Evolutionary conservation across 352 stramenopile species (phyloP).

Genomic region (Phytophthora sansomeana): DNA sequence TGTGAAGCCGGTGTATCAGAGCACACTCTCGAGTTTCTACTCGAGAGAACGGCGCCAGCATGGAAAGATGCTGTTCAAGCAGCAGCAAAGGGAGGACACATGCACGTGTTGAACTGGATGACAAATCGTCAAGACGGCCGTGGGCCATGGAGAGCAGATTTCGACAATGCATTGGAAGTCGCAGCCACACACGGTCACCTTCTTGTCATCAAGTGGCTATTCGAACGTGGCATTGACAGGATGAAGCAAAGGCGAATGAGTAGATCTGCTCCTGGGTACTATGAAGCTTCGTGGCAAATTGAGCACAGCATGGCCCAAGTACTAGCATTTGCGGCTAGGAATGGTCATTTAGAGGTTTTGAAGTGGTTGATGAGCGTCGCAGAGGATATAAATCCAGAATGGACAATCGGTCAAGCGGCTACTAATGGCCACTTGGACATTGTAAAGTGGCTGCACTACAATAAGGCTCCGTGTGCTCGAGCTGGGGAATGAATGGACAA

Average conservation of each 20-base stretch:
- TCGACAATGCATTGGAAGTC: neutral
- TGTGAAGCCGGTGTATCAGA: constrained; percentile 4
- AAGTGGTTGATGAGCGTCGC: constrained; percentile 5
- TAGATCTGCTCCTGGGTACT: neutral
- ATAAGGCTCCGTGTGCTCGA: neutral
- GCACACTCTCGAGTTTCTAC: constrained; percentile 6
- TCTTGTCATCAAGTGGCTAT: constrained; percentile 6
- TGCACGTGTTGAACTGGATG: constrained; percentile 21
- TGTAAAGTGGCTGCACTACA: neutral
- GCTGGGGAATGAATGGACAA: neutral
- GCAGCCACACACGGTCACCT: constrained; percentile 16
- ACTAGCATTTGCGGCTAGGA: neutral
- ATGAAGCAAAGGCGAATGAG: neutral
- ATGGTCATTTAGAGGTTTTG: constrained; percentile 12
- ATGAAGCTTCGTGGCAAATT: neutral
- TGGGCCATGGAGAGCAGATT: constrained; percentile 12
- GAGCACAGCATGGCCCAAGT: neutral
- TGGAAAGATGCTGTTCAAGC: constrained; percentile 1
- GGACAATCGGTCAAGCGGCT: neutral
- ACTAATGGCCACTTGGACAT: neutral
- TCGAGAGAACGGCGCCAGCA: neutral
- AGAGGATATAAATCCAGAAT: neutral
- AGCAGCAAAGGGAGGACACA: constrained; percentile 2
- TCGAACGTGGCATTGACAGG: neutral
- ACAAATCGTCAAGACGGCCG: neutral